Evolutionary conservation across 805 yeast genomes (phyloP).

Genomic region (Candida berthetii): DNA sequence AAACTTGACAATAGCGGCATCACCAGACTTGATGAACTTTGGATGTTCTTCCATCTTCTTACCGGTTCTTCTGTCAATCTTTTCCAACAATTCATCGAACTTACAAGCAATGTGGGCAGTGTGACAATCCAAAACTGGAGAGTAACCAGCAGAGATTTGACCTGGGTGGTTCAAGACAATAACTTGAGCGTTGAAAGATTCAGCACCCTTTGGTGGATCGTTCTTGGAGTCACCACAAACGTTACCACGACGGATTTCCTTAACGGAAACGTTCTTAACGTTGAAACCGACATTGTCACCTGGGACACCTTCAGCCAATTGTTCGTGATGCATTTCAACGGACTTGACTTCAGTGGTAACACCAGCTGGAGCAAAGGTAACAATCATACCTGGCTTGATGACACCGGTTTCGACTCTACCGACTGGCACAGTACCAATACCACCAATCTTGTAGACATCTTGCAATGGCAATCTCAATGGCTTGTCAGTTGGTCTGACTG

Average conservation of each 20-base stretch:
- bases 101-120: constrained; percentile 92
- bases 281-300: constrained; percentile 95
- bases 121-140: constrained; percentile 91
- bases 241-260: constrained; percentile 93
- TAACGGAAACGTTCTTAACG: constrained; percentile 90
- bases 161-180: constrained; percentile 92
- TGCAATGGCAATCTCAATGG: constrained; percentile 97
- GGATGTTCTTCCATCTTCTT: constrained; percentile 96
- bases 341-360: constrained; percentile 76
- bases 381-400: constrained; percentile 67
- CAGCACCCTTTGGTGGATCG: constrained; percentile 83
- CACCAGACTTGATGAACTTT: constrained; percentile 97
- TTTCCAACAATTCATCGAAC: constrained; percentile 72
- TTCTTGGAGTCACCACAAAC: constrained; percentile 92
- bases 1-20: constrained; percentile 92
- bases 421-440: constrained; percentile 94
- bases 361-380: constrained; percentile 91
- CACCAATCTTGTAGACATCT: constrained; percentile 91
- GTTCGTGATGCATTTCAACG: constrained; percentile 92
- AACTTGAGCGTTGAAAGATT: constrained; percentile 84
- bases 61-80: constrained; percentile 96
- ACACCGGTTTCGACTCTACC: constrained; percentile 98
- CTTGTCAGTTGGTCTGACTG: constrained; percentile 82
- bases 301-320: constrained; percentile 88
- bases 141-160: constrained; percentile 88